Percentiles rank a stretch among this genome's conserved stretches.
phyloP scores from a whole-genome alignment of 2,329 filamentous ascomycete species.

The Colletotrichum karsti region DNA sequence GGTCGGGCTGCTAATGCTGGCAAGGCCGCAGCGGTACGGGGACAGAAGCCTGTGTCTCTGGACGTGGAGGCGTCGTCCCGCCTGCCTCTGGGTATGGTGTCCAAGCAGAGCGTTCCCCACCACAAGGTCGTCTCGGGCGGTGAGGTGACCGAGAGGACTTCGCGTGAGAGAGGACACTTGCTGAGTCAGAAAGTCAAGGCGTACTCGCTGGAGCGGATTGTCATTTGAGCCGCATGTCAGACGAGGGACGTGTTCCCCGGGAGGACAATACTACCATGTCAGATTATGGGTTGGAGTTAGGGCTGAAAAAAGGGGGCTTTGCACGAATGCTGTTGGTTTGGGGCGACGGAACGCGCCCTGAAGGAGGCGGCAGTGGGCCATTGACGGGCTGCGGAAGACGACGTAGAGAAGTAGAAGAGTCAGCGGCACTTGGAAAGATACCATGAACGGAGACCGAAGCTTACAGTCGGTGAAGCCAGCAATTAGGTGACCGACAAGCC shows the following conservation, averaged over 20 bases:
- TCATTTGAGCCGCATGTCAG: constrained; percentile 56
- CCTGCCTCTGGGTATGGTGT: constrained; percentile 79
- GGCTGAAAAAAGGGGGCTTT: constrained; percentile 11
- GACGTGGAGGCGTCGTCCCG: constrained; percentile 57
- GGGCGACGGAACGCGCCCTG: constrained; percentile 5
- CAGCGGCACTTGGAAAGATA: constrained; percentile 15
- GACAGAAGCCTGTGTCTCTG: constrained; percentile 52
- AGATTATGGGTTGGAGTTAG: constrained; percentile 15
- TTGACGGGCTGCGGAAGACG: background rate
- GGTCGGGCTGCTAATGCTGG: constrained; percentile 47
- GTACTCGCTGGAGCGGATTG: constrained; percentile 84
- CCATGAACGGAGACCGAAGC: constrained; percentile 27
- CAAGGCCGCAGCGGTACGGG: constrained; percentile 28
- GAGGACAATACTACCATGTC: constrained; percentile 5
- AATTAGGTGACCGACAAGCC: background rate
- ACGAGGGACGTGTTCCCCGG: background rate
- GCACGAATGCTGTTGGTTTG: background rate
- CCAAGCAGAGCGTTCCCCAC: constrained; percentile 56
- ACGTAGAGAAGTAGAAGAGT: background rate
- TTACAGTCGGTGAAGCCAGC: constrained; percentile 2
- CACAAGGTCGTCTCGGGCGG: constrained; percentile 74
- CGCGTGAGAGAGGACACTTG: constrained; percentile 79
- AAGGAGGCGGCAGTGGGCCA: background rate
- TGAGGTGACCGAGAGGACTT: constrained; percentile 73
- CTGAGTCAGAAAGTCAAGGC: constrained; percentile 82